Evolutionary conservation across 1,284 basidiomycete genomes (phyloP).

Genomic region (Sporisorium reilianum): DNA sequence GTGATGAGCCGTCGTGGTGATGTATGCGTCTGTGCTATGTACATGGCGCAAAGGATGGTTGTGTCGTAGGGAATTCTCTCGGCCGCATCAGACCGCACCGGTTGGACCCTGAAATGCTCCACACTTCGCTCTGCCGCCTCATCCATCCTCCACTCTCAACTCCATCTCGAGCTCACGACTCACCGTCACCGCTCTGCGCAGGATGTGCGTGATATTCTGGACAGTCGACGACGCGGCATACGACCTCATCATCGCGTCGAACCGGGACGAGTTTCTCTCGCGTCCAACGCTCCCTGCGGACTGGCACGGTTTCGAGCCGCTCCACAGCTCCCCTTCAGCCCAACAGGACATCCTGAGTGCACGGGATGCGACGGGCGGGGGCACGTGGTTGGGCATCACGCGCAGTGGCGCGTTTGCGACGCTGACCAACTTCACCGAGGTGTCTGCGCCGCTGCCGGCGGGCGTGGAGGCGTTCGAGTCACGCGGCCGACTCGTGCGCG

Average conservation of each 20-base stretch:
- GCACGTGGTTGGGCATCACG: constrained; percentile 62
- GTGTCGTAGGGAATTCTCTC: background rate
- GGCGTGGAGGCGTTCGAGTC: constrained; percentile 36
- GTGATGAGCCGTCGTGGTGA: background rate
- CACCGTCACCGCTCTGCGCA: background rate
- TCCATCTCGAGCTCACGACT: background rate
- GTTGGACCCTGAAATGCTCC: background rate
- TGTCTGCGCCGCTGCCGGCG: constrained; percentile 25
- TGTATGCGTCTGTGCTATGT: background rate
- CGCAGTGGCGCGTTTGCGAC: constrained; percentile 45
- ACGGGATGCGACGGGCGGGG: constrained; percentile 49
- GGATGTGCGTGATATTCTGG: constrained; percentile 57
- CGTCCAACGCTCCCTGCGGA: constrained; percentile 44
- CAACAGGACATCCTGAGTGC: constrained; percentile 38
- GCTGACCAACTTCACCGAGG: constrained; percentile 62
- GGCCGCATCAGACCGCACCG: background rate
- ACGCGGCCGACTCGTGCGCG: constrained; percentile 46
- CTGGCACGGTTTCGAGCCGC: constrained; percentile 51
- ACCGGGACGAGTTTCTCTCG: constrained; percentile 60
- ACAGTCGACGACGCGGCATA: constrained; percentile 32
- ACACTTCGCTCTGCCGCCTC: background rate
- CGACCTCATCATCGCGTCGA: constrained; percentile 51
- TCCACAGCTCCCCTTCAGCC: constrained; percentile 4
- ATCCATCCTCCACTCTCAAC: background rate
- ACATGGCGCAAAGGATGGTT: background rate